Percentiles rank a stretch among this genome's conserved stretches.
Evolutionary conservation across 176 grass and related monocot genomes (phyloP).

Genomic region (Melocanna baccifera): DNA sequence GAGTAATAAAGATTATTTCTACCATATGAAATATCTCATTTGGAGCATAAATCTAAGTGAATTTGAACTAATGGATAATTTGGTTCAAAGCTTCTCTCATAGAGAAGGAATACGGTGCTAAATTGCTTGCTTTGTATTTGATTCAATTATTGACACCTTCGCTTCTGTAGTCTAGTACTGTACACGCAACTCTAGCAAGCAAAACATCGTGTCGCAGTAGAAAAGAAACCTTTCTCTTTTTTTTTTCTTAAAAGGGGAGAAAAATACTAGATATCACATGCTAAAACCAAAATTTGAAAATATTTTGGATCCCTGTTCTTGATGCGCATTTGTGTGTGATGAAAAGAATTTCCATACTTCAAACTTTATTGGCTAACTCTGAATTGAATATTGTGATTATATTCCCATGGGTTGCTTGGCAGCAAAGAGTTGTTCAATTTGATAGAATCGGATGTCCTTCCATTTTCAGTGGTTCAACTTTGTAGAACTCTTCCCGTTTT

Average conservation of each 20-base stretch:
- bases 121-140: not conserved
- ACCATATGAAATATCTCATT: not conserved
- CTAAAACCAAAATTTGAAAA: not conserved
- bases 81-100: not conserved
- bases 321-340: not conserved
- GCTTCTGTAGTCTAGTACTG: not conserved
- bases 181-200: not conserved
- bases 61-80: not conserved
- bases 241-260: not conserved
- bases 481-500: not conserved
- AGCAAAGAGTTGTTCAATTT: not conserved
- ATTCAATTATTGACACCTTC: not conserved
- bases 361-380: not conserved
- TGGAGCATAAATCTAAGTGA: not conserved
- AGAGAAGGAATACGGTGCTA: not conserved
- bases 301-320: not conserved
- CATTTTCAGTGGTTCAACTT: conserved; percentile 2
- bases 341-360: not conserved
- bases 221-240: not conserved
- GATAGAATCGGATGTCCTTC: not conserved
- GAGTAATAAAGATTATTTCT: not conserved
- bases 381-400: not conserved
- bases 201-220: not conserved
- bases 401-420: not conserved
- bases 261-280: not conserved